Conservation (phyloP, 345 rosid species). For the Ceriops decandra region DNA sequence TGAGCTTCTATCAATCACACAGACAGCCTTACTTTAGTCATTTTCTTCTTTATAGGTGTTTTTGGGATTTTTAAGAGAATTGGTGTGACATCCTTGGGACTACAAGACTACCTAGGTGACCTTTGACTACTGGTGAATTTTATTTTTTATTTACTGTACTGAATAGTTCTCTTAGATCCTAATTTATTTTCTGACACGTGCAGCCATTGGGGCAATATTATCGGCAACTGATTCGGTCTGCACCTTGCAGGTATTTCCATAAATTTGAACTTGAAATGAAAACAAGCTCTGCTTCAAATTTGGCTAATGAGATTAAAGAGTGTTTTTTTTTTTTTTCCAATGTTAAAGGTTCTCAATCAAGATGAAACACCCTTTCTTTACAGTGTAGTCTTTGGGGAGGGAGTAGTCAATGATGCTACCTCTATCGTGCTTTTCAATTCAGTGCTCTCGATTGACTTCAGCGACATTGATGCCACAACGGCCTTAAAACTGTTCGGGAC, state of each 20-base stretch:
- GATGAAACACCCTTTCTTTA: constrained; percentile 78
- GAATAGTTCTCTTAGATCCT: constrained; percentile 3
- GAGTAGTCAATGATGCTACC: constrained; percentile 79
- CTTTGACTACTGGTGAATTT: not conserved
- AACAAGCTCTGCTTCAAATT: not conserved
- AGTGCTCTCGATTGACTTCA: constrained; percentile 46
- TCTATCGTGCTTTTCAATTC: constrained; percentile 72
- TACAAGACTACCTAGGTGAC: constrained; percentile 51
- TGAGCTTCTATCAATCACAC: not conserved
- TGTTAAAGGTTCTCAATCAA: constrained; percentile 61
- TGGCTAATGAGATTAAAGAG: not conserved
- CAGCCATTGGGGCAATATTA: constrained; percentile 70
- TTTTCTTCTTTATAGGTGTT: constrained; percentile 34
- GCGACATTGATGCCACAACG: constrained; percentile 28
- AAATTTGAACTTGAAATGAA: not conserved
- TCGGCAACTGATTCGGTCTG: constrained; percentile 82
- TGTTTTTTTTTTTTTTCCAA: constrained; percentile 3
- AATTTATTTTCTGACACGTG: constrained; percentile 7
- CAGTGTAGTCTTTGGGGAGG: constrained; percentile 70
- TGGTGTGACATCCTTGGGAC: constrained; percentile 38
- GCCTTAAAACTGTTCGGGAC: constrained; percentile 46
- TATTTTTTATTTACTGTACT: not conserved
- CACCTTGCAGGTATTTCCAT: constrained; percentile 55
- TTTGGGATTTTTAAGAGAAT: constrained; percentile 36
- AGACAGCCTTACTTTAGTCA: constrained; percentile 2